Evolutionary conservation across 2,329 filamentous ascomycete species (phyloP).

Genomic region (Byssochlamys sp.): DNA sequence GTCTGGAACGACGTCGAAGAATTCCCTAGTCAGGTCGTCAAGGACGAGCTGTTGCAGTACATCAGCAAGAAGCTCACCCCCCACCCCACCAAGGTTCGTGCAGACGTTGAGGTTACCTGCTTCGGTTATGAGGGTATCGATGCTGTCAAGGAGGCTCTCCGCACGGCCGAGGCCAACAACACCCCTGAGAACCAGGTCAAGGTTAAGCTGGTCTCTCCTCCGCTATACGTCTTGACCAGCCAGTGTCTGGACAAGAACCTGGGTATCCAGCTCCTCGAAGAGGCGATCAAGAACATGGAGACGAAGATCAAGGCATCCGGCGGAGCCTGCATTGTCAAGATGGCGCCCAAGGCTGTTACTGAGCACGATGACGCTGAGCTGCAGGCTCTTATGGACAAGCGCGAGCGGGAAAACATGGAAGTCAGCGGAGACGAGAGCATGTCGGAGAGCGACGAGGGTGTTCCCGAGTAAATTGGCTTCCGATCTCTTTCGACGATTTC

Average conservation of each 20-base stretch:
- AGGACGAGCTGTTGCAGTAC: slow-evolving; percentile 84
- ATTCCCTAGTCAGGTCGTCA: slow-evolving; percentile 76
- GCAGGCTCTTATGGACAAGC: slow-evolving; percentile 97
- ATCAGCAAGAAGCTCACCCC: slow-evolving; percentile 95
- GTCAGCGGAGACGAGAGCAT: slow-evolving; percentile 95
- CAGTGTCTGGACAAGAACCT: slow-evolving; percentile 87
- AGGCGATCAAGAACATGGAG: slow-evolving; percentile 80
- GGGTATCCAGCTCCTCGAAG: slow-evolving; percentile 75
- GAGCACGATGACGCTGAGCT: slow-evolving; percentile 96
- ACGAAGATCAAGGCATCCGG: slow-evolving; percentile 67
- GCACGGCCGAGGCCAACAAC: slow-evolving; percentile 85
- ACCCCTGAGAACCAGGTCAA: slow-evolving; percentile 89
- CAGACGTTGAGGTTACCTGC: slow-evolving; percentile 92
- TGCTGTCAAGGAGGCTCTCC: slow-evolving; percentile 85
- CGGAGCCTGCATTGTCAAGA: slow-evolving; percentile 80
- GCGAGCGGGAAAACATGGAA: slow-evolving; percentile 92
- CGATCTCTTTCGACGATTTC: not conserved
- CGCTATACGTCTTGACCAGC: slow-evolving; percentile 89
- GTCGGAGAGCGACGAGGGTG: slow-evolving; percentile 88
- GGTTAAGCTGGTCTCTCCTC: slow-evolving; percentile 95
- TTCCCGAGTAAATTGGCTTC: slow-evolving; percentile 39
- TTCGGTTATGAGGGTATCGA: slow-evolving; percentile 97
- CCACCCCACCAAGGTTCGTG: slow-evolving; percentile 96
- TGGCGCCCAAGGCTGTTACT: slow-evolving; percentile 98
- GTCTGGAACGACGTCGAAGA: slow-evolving; percentile 84